Base-by-base conservation (phyloP, 2,329 filamentous ascomycete species). In the Aureobasidium namibiae region DNA sequence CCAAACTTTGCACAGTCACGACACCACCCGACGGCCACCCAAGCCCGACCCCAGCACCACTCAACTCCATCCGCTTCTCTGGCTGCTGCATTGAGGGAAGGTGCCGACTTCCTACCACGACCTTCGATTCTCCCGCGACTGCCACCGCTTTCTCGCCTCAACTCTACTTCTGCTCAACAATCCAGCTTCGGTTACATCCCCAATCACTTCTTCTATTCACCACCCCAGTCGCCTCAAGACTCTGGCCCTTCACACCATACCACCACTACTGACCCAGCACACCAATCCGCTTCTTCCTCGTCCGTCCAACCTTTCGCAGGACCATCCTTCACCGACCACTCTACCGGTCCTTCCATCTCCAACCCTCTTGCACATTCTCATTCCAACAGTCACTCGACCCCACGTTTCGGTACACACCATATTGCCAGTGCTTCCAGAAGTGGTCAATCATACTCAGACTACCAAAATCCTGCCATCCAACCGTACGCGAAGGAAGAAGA, bases 131-230 rank as follows among this genome's bases (percentile, higher is more conserved):
- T 56, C 14, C 56, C 48, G 14, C 53, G 42, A 14, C 18, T 45
- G 4, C 46, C 50, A 44, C 48, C 33, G n/a, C 38, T 59, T 34
- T 38, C 56, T 38, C 52, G 38, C 13, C 4, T 24, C 42, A 41
- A 44, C 23, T 33, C 45, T 42, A n/a, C 44, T 23, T 21, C 31
- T 18, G 23, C 29, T 3, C 36, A 33, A n/a, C 21, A 21, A n/a
- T 33, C 44, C 34, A 50, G 44, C 26, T 61, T 58, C 14, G 39
- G 45, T 44, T 59, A 62, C 31, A 61, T 60, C 13, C 58, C 59
- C 5, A 59, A 53, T 21, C 44, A 60, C 29, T 46, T 61, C 42
- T 61, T 61, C 44, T 39, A 61, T 13, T 61, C 59, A 31, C 46
- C 45, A 21, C 49, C 46, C 29, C 44, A 61, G 18, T 45, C 44